Evolutionary conservation across 2,329 filamentous ascomycete genomes (phyloP).

Genomic region (Exophiala sp.): DNA sequence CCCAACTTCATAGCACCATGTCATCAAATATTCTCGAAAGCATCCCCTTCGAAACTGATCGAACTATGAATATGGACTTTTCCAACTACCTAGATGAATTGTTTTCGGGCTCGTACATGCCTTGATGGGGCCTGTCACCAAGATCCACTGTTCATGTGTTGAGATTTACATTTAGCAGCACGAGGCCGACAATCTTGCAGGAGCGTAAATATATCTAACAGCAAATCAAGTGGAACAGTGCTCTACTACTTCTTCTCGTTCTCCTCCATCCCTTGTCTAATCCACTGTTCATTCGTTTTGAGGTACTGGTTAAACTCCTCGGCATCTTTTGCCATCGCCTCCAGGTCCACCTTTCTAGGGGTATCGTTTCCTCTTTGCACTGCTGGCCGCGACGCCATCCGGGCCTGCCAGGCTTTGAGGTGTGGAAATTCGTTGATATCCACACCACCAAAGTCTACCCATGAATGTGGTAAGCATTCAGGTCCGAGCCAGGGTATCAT

Average conservation of each 20-base stretch:
- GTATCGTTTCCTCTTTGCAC: slow-evolving; percentile 13
- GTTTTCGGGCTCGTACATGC: slow-evolving; percentile 5
- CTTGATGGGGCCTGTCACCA: not conserved
- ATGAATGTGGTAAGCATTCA: not conserved
- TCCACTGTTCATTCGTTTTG: slow-evolving; percentile 55
- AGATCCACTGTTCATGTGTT: no score
- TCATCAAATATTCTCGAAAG: not conserved
- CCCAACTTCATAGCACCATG: not conserved
- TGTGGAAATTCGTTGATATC: slow-evolving; percentile 23
- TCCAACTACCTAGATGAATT: slow-evolving; percentile 9
- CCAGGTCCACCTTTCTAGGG: slow-evolving; percentile 16
- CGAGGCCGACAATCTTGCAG: no score
- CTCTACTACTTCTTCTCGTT: slow-evolving; percentile 57
- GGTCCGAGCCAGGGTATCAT: not conserved
- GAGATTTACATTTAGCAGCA: no score
- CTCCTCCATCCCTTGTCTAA: slow-evolving; percentile 66
- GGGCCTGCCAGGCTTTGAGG: slow-evolving; percentile 21
- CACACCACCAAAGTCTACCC: slow-evolving; percentile 5
- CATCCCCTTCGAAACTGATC: not conserved
- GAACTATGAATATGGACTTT: not conserved
- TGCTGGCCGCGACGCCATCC: slow-evolving; percentile 13
- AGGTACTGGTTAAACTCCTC: slow-evolving; percentile 10
- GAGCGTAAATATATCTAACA: no score
- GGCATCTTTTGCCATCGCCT: slow-evolving; percentile 7
- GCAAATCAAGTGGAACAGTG: not conserved